Evolutionary conservation across 768 basidiomycete species (phyloP).

Genomic region (Hortiboletus flavorubellus): DNA sequence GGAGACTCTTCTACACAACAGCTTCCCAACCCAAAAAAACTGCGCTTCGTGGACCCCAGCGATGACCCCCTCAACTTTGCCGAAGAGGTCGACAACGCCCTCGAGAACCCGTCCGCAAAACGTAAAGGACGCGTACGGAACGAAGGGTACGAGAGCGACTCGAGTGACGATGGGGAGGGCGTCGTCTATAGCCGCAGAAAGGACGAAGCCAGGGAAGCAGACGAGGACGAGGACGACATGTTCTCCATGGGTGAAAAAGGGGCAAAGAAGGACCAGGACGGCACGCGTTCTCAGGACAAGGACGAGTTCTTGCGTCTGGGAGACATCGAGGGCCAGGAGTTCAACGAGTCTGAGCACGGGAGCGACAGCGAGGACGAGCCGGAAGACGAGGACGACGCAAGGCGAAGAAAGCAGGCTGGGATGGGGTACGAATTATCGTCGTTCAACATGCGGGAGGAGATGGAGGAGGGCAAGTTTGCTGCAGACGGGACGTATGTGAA

Average conservation of each 20-base stretch:
- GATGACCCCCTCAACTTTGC: constrained; percentile 77
- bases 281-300: constrained; percentile 50
- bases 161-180: constrained; percentile 92
- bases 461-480: constrained; percentile 97
- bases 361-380: constrained; percentile 43
- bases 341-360: constrained; percentile 39
- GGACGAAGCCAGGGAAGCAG: constrained; percentile 46
- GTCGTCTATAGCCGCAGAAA: constrained; percentile 80
- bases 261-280: constrained; percentile 44
- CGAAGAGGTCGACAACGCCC: constrained; percentile 70
- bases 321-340: constrained; percentile 98
- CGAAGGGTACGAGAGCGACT: constrained; percentile 92
- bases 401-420: constrained; percentile 68
- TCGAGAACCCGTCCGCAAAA: constrained; percentile 60
- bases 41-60: constrained; percentile 72
- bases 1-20: constrained; percentile 34
- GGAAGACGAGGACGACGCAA: constrained; percentile 75
- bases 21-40: constrained; percentile 51
- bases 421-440: constrained; percentile 95
- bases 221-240: constrained; percentile 77
- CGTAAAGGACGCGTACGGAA: constrained; percentile 75
- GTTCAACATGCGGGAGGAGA: constrained; percentile 99
- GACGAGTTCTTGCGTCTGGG: constrained; percentile 80
- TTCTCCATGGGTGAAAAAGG: constrained; percentile 67
- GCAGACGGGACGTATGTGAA: constrained; percentile 89